Conservation (phyloP, 2,329 filamentous ascomycete species). For the Curvularia verruculosa region DNA sequence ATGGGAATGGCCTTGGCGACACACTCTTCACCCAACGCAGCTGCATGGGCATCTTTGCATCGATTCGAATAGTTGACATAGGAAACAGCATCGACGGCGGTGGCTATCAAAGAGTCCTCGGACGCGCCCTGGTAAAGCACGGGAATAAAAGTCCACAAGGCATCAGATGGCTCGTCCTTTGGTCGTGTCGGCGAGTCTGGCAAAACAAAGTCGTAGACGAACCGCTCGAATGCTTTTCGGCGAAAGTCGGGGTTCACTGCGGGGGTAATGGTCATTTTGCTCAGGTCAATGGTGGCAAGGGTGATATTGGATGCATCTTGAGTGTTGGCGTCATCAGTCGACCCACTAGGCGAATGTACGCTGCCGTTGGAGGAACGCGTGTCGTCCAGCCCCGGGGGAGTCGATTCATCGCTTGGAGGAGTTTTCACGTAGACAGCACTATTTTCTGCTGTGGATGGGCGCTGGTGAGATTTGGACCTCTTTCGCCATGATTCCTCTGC, state of each 20-base stretch:
- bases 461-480: conserved; percentile 37
- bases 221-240: conserved; percentile 38
- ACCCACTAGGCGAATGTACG: conserved; percentile 10
- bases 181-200: conserved; percentile 25
- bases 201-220: conserved; percentile 42
- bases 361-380: conserved; percentile 15
- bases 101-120: conserved; percentile 32
- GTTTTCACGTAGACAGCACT: conserved; percentile 19
- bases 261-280: conserved; percentile 22
- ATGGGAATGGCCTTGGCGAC: conserved; percentile 30
- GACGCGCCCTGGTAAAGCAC: conserved; percentile 28
- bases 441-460: conserved; percentile 15
- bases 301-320: neutral
- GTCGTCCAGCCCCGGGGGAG: conserved; percentile 13
- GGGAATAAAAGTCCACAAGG: conserved; percentile 38
- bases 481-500: conserved; percentile 46
- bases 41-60: conserved; percentile 32
- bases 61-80: conserved; percentile 39
- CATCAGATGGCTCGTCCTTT: conserved; percentile 28
- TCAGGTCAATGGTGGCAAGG: conserved; percentile 11
- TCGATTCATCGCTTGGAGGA: conserved; percentile 20
- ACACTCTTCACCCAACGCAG: conserved; percentile 30
- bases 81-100: conserved; percentile 32
- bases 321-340: conserved; percentile 2
- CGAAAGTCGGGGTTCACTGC: conserved; percentile 26